Evolutionary conservation across 2,329 filamentous ascomycete species (phyloP).

Genomic region (Ceratocystis ficicola): DNA sequence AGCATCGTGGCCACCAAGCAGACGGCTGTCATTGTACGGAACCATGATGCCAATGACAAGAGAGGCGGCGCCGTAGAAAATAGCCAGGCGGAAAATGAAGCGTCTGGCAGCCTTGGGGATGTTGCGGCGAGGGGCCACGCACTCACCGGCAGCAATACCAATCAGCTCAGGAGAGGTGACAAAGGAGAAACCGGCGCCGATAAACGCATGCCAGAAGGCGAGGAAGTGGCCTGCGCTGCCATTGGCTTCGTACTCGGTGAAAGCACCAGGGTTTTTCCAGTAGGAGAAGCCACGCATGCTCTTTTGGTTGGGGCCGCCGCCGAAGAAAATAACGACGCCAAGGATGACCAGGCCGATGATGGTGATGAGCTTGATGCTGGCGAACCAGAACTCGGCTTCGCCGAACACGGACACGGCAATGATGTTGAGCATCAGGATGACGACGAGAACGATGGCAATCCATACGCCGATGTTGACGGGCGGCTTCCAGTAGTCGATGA

Average conservation of each 20-base stretch:
- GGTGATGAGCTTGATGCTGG: conserved; percentile 47
- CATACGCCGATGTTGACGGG: conserved; percentile 43
- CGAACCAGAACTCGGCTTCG: conserved; percentile 51
- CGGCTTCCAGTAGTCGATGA: conserved; percentile 49
- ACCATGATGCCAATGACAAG: conserved; percentile 50
- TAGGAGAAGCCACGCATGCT: conserved; percentile 36
- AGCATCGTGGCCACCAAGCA: conserved; percentile 48
- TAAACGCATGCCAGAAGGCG: conserved; percentile 45
- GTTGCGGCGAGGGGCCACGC: conserved; percentile 50
- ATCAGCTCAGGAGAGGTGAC: conserved; percentile 51
- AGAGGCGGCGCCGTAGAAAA: conserved; percentile 53
- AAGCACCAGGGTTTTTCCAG: conserved; percentile 34
- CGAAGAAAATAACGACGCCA: conserved; percentile 44
- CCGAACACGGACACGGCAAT: conserved; percentile 46
- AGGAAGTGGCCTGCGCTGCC: conserved; percentile 44
- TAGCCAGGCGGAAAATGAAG: conserved; percentile 48
- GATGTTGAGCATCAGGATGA: conserved; percentile 45
- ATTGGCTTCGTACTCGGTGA: conserved; percentile 36
- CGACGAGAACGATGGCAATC: conserved; percentile 45
- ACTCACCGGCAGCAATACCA: conserved; percentile 53
- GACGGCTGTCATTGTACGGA: conserved; percentile 50
- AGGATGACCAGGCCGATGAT: conserved; percentile 47
- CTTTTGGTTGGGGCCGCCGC: conserved; percentile 40
- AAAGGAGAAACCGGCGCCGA: conserved; percentile 50
- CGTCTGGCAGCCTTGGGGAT: conserved; percentile 53